These are phyloP conservation scores for Xerocomellus intermedius DNA, from an alignment of 768 basidiomycete genomes.

Conservation along the genomic window DNA sequence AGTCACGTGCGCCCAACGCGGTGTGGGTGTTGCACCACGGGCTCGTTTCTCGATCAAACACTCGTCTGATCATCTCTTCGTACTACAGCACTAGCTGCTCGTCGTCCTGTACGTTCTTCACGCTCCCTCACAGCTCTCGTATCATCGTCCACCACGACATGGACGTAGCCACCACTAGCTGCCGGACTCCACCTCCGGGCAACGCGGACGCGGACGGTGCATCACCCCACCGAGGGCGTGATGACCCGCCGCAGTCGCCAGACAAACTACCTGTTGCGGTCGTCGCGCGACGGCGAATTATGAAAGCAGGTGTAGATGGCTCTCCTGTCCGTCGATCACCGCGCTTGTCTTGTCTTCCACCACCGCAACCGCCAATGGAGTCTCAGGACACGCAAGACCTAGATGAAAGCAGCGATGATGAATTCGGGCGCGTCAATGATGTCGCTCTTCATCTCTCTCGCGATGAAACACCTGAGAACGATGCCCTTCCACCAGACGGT, in stretches of 20 bases:
- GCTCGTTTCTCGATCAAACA: slow-evolving; percentile 17
- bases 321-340: slow-evolving; percentile 50
- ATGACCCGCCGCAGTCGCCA: slow-evolving; percentile 52
- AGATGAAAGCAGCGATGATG: slow-evolving; percentile 31
- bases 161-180: slow-evolving; percentile 20
- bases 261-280: slow-evolving; percentile 46
- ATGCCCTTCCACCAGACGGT: slow-evolving; percentile 47
- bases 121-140: background rate
- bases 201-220: slow-evolving; percentile 43
- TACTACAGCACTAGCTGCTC: background rate
- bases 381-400: slow-evolving; percentile 14
- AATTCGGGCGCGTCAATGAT: slow-evolving; percentile 29
- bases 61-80: background rate
- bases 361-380: slow-evolving; percentile 22
- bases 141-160: slow-evolving; percentile 13
- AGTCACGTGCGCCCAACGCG: slow-evolving; percentile 34
- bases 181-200: slow-evolving; percentile 30
- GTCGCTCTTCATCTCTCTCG: slow-evolving; percentile 32
- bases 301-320: slow-evolving; percentile 25
- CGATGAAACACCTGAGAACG: slow-evolving; percentile 50
- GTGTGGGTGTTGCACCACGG: slow-evolving; percentile 22
- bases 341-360: slow-evolving; percentile 43
- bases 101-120: background rate
- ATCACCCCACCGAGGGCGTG: slow-evolving; percentile 44
- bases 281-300: slow-evolving; percentile 29